These are phyloP conservation scores for Venturia effusa DNA, from an alignment of 2,329 filamentous ascomycete species.

Conservation along the genomic window DNA sequence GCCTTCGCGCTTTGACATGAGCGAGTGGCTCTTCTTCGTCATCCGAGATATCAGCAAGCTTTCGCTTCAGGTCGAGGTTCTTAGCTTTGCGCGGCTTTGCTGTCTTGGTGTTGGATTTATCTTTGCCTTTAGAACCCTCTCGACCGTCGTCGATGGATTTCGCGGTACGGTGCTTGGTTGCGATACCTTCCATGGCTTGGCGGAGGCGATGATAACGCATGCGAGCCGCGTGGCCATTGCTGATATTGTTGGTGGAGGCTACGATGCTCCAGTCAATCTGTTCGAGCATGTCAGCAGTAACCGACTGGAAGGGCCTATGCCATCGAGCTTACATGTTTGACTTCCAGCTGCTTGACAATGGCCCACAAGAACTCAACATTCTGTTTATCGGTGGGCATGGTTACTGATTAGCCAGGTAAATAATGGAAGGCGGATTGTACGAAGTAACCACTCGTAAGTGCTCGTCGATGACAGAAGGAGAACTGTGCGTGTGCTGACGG, in stretches of 20 bases:
- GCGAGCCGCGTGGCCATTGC: slow-evolving; percentile 45
- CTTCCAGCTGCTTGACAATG: slow-evolving; percentile 44
- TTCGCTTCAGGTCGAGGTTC: not conserved
- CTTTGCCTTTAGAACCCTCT: not conserved
- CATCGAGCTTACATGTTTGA: slow-evolving; percentile 34
- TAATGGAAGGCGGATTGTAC: not conserved
- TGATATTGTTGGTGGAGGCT: slow-evolving; percentile 38
- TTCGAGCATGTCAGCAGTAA: not conserved
- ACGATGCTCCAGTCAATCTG: slow-evolving; percentile 45
- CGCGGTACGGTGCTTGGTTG: not conserved
- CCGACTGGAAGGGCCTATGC: not conserved
- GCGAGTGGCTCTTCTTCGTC: slow-evolving; percentile 3
- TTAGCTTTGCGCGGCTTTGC: not conserved
- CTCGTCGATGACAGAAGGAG: not conserved
- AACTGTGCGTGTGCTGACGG: not conserved
- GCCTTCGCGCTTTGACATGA: not conserved
- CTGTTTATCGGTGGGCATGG: slow-evolving; percentile 36
- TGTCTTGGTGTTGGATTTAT: not conserved
- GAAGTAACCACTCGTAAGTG: not conserved
- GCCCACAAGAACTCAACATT: slow-evolving; percentile 43
- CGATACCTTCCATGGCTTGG: slow-evolving; percentile 30
- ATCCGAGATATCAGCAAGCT: not conserved
- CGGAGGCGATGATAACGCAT: slow-evolving; percentile 47
- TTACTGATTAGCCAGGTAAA: not conserved
- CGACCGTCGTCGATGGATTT: not conserved